A percentile compares a stretch with the other conserved stretches of the same genome.
These are phyloP conservation scores for Musa schizocarpa DNA, from an alignment of 176 grass and related monocot species.

Conservation along the genomic window DNA sequence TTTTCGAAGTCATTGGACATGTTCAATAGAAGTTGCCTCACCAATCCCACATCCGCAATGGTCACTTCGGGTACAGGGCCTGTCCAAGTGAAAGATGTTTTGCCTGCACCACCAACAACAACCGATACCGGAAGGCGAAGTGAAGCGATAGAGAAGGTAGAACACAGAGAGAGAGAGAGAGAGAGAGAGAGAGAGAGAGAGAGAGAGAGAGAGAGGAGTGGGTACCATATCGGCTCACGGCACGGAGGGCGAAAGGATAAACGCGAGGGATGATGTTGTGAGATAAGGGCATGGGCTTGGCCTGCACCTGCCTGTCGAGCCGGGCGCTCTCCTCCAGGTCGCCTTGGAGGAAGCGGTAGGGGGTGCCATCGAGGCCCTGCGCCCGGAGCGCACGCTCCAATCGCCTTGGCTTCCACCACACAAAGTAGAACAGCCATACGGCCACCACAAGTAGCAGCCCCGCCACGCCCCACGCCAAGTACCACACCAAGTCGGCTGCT, in stretches of 20 bases:
- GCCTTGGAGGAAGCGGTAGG: conserved; percentile 33
- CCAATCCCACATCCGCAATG: conserved; percentile 31
- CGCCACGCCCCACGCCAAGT: neutral
- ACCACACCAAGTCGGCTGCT: neutral
- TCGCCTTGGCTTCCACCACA: conserved; percentile 29
- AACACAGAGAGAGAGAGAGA: too few species aligned
- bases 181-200: neutral
- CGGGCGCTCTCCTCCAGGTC: conserved; percentile 29
- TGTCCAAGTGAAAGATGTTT: conserved; percentile 41
- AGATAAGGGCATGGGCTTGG: conserved; percentile 31
- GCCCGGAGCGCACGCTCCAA: conserved; percentile 32
- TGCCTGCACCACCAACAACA: conserved; percentile 15
- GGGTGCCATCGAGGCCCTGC: conserved; percentile 42
- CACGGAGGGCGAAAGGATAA: conserved; percentile 17
- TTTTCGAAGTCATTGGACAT: conserved; percentile 20
- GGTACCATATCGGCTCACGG: conserved; percentile 25
- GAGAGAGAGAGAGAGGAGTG: neutral
- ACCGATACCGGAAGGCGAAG: too few species aligned
- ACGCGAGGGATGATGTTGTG: conserved; percentile 37
- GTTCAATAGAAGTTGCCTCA: conserved; percentile 27
- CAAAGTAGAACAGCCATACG: conserved; percentile 16
- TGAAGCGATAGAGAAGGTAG: too few species aligned
- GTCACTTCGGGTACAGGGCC: conserved; percentile 27
- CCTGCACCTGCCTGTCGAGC: conserved; percentile 21
- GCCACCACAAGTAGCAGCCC: neutral